phyloP scores from a whole-genome alignment of 768 basidiomycete species.

The Obba rivulosa region DNA sequence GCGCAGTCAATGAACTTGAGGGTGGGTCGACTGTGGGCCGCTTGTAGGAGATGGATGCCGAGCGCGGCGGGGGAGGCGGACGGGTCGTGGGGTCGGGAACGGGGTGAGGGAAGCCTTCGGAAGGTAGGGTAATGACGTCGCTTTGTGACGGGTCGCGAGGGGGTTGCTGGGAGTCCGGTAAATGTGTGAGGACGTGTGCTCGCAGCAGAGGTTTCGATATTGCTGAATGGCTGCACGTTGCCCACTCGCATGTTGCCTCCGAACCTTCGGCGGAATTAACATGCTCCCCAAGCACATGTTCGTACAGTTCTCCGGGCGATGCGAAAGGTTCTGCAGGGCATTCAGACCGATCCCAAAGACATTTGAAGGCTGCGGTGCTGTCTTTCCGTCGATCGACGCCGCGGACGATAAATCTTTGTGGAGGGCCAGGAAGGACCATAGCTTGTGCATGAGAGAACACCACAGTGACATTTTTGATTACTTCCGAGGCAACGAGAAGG shows the following conservation, averaged over 20 bases:
- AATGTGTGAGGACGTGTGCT: conserved; percentile 71
- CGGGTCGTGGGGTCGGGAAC: conserved; percentile 59
- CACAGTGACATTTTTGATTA: conserved; percentile 86
- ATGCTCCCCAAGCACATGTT: conserved; percentile 59
- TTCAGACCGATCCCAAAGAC: conserved; percentile 67
- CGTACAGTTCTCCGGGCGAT: conserved; percentile 61
- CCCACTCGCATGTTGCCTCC: conserved; percentile 65
- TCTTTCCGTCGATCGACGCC: conserved; percentile 74
- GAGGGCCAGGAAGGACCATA: conserved; percentile 72
- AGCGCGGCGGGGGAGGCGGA: conserved; percentile 66
- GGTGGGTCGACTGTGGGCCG: conserved; percentile 60
- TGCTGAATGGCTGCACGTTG: conserved; percentile 48
- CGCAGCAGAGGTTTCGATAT: conserved; percentile 49
- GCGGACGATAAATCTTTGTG: conserved; percentile 80
- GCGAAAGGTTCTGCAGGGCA: conserved; percentile 44
- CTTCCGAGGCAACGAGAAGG: conserved; percentile 81
- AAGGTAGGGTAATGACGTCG: conserved; percentile 66
- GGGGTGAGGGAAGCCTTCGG: conserved; percentile 50
- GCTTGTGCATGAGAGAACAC: conserved; percentile 86
- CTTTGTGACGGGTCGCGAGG: conserved; percentile 66
- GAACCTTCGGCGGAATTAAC: conserved; percentile 38
- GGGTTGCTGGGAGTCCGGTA: conserved; percentile 53
- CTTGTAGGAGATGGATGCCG: conserved; percentile 52
- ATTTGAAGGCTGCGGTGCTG: conserved; percentile 54
- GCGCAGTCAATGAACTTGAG: conserved; percentile 69